These are phyloP conservation scores for Paecilomyces sp. DNA, from an alignment of 2,329 filamentous ascomycete species.

Conservation along the genomic window DNA sequence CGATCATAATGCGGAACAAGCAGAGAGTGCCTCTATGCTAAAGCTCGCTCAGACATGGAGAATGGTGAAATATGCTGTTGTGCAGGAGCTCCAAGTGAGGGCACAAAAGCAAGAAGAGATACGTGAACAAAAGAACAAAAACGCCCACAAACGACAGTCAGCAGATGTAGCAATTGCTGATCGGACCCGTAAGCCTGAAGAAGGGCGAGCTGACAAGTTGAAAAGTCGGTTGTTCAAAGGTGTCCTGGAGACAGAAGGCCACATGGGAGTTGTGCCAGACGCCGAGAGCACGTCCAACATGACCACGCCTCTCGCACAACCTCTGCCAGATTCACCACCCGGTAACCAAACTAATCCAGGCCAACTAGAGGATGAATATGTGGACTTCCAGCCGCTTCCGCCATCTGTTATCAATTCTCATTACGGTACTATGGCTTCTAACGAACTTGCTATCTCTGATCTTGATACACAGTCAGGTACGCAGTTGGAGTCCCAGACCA, in stretches of 20 bases:
- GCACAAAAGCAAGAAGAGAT: slow-evolving; percentile 23
- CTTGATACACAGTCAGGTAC: slow-evolving; percentile 11
- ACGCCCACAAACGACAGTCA: slow-evolving; percentile 18
- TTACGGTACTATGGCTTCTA: slow-evolving; percentile 17
- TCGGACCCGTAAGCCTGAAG: slow-evolving; percentile 19
- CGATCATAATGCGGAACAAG: slow-evolving; percentile 48
- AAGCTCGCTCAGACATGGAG: slow-evolving; percentile 54
- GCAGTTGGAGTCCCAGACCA: slow-evolving; percentile 16
- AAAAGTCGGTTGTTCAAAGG: slow-evolving; percentile 39
- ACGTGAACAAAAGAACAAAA: slow-evolving; percentile 13
- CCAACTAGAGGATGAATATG: slow-evolving; percentile 26
- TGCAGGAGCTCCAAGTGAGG: slow-evolving; percentile 41
- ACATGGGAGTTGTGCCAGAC: slow-evolving; percentile 25
- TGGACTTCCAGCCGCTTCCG: slow-evolving; percentile 35
- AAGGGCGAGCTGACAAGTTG: slow-evolving; percentile 28
- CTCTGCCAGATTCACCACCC: slow-evolving; percentile 36
- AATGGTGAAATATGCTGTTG: slow-evolving; percentile 45
- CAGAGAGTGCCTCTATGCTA: slow-evolving; percentile 43
- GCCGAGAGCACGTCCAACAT: slow-evolving; percentile 49
- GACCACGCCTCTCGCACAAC: slow-evolving; percentile 48
- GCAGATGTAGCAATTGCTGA: slow-evolving; percentile 22
- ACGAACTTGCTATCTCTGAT: slow-evolving; percentile 23
- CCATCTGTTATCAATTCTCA: slow-evolving; percentile 36
- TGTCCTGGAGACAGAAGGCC: slow-evolving; percentile 29
- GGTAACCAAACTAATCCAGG: slow-evolving; percentile 20